These are phyloP conservation scores for Phytophthora melonis DNA, from an alignment of 352 stramenopile species.

Conservation along the genomic window DNA sequence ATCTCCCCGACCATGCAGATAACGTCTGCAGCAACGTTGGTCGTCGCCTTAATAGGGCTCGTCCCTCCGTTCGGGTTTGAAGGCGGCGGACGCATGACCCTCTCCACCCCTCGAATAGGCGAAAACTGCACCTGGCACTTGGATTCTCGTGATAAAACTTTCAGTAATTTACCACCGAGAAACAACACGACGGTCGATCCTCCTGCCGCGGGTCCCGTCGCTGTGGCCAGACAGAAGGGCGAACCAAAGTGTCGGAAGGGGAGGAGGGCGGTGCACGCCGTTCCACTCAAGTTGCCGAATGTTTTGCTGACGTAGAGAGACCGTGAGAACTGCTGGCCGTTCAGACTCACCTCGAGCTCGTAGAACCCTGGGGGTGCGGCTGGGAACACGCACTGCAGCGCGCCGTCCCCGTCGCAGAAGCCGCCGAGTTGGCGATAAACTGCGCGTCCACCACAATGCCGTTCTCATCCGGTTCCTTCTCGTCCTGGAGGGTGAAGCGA, in stretches of 20 bases:
- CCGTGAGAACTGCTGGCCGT: conserved; percentile 68
- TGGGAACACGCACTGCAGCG: conserved; percentile 49
- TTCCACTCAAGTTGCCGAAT: conserved; percentile 73
- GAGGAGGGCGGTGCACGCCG: conserved; percentile 62
- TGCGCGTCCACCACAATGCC: conserved; percentile 39
- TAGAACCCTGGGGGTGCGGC: conserved; percentile 53
- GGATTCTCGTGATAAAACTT: conserved; percentile 56
- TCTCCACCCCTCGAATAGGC: conserved; percentile 32
- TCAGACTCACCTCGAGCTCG: conserved; percentile 74
- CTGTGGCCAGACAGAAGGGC: conserved; percentile 71
- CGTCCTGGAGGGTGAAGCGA: conserved; percentile 54
- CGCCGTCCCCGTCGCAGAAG: conserved; percentile 17
- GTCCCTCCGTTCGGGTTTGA: conserved; percentile 1
- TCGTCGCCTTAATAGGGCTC: conserved; percentile 22
- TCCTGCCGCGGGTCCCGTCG: conserved; percentile 66
- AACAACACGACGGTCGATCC: conserved; percentile 69
- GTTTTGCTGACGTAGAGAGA: conserved; percentile 68
- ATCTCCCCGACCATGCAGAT: conserved; percentile 60
- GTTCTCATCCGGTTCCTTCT: conserved; percentile 15
- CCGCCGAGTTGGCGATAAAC: conserved; percentile 37
- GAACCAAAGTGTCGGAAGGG: conserved; percentile 67
- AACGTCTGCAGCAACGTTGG: conserved; percentile 37
- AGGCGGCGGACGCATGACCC: background rate
- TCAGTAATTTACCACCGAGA: conserved; percentile 57
- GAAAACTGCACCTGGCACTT: conserved; percentile 74